These are phyloP conservation scores for Macrolepiota albuminosa DNA, from an alignment of 768 basidiomycete genomes.

Conservation along the genomic window DNA sequence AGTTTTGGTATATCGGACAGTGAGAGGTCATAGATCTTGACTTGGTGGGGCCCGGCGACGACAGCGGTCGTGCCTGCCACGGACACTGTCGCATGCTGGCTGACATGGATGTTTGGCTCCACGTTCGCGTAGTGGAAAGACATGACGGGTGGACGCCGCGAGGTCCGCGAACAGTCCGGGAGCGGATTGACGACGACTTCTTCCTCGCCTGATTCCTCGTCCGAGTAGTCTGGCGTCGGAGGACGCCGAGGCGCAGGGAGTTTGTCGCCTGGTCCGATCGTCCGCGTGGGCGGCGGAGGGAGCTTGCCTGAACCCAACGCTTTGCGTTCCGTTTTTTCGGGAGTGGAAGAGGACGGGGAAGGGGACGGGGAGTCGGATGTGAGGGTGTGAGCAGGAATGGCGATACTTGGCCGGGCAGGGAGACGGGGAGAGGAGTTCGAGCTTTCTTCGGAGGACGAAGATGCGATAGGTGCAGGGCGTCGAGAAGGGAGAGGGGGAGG, in stretches of 20 bases:
- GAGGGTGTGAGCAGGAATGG: constrained; percentile 13
- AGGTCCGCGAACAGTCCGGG: constrained; percentile 67
- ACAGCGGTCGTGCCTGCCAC: constrained; percentile 56
- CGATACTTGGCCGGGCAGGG: constrained; percentile 22
- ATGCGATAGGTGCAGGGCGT: constrained; percentile 22
- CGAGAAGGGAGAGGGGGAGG: constrained; percentile 47
- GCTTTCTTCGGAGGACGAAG: constrained; percentile 14
- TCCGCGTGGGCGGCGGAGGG: constrained; percentile 74
- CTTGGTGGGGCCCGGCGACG: constrained; percentile 51
- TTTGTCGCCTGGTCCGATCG: constrained; percentile 63
- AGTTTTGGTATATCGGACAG: constrained; percentile 40
- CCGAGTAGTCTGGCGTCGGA: constrained; percentile 33
- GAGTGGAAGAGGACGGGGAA: constrained; percentile 10
- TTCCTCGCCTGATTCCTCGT: constrained; percentile 58
- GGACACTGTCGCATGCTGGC: constrained; percentile 50
- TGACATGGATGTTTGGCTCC: constrained; percentile 52
- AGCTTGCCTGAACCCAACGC: constrained; percentile 36
- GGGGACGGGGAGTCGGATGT: constrained; percentile 10
- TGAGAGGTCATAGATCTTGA: constrained; percentile 61
- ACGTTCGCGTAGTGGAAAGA: constrained; percentile 34
- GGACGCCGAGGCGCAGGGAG: constrained; percentile 58
- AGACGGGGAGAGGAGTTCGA: constrained; percentile 22
- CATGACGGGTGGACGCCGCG: constrained; percentile 45
- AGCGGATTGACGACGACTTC: constrained; percentile 54
- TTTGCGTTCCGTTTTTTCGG: constrained; percentile 31